A percentile compares a stretch with the other conserved stretches of the same genome.
Evolutionary conservation across 208 protist genomes (phyloP).

Genomic region (Phytomonas sp.): DNA sequence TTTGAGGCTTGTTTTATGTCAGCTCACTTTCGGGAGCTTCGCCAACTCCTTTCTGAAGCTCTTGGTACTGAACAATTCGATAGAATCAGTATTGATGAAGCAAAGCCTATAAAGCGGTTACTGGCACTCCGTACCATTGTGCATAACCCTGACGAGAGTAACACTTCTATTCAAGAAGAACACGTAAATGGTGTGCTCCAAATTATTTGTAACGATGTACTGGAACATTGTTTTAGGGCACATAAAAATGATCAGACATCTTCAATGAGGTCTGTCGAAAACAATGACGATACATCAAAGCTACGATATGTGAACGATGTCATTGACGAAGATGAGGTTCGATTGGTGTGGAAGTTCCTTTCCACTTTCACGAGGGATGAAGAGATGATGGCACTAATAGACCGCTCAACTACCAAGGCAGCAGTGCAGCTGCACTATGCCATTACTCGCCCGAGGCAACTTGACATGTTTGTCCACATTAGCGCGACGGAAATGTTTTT

Average conservation of each 20-base stretch:
- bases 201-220: slow-evolving; percentile 21
- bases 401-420: slow-evolving; percentile 28
- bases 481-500: slow-evolving; percentile 87
- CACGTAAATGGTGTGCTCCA: slow-evolving; percentile 19
- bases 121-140: slow-evolving; percentile 33
- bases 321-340: slow-evolving; percentile 46
- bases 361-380: slow-evolving; percentile 19
- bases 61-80: slow-evolving; percentile 46
- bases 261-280: not conserved
- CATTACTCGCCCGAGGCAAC: slow-evolving; percentile 67
- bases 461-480: slow-evolving; percentile 88
- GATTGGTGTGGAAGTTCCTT: slow-evolving; percentile 80
- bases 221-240: slow-evolving; percentile 2
- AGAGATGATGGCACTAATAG: slow-evolving; percentile 25
- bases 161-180: slow-evolving; percentile 10
- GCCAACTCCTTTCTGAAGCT: slow-evolving; percentile 29
- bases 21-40: slow-evolving; percentile 45
- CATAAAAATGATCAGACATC: not conserved
- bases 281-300: not conserved
- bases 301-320: slow-evolving; percentile 27
- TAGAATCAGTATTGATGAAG: slow-evolving; percentile 25
- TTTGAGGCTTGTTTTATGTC: slow-evolving; percentile 25
- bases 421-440: slow-evolving; percentile 72
- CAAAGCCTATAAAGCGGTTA: slow-evolving; percentile 39
- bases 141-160: slow-evolving; percentile 10